These are phyloP conservation scores for Sergeia podlipaevii DNA, from an alignment of 208 protist genomes.

Conservation along the genomic window DNA sequence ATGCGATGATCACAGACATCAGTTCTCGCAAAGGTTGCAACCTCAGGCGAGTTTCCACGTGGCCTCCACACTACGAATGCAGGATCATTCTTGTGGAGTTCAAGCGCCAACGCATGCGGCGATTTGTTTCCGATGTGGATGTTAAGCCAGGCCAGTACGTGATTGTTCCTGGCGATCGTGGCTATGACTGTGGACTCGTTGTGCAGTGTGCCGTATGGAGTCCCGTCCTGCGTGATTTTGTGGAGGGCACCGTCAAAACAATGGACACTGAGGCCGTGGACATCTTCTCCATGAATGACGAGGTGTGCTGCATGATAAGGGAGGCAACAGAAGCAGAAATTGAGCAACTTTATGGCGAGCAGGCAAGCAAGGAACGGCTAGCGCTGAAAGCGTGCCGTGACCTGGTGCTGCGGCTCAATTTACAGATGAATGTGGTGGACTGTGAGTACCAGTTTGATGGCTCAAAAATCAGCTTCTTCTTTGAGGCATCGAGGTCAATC, in stretches of 20 bases:
- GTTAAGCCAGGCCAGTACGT: slow-evolving; percentile 47
- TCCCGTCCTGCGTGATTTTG: slow-evolving; percentile 11
- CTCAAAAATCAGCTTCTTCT: slow-evolving; percentile 90
- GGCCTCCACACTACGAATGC: slow-evolving; percentile 31
- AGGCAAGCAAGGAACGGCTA: slow-evolving; percentile 60
- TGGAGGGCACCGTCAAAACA: slow-evolving; percentile 8
- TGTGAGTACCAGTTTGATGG: slow-evolving; percentile 90
- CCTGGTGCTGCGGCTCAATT: slow-evolving; percentile 29
- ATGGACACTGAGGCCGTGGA: slow-evolving; percentile 17
- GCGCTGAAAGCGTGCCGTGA: slow-evolving; percentile 65
- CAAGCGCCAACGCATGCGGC: slow-evolving; percentile 65
- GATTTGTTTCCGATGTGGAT: slow-evolving; percentile 23
- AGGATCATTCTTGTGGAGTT: slow-evolving; percentile 74
- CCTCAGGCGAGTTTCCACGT: too few species aligned
- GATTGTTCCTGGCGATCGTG: slow-evolving; percentile 83
- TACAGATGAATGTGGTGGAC: slow-evolving; percentile 78
- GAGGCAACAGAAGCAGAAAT: slow-evolving; percentile 66
- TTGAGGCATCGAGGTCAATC: slow-evolving; percentile 47
- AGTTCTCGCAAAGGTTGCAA: too few species aligned
- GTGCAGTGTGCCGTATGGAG: slow-evolving; percentile 55
- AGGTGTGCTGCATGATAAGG: slow-evolving; percentile 45
- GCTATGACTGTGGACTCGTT: slow-evolving; percentile 71
- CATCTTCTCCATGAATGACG: slow-evolving; percentile 16
- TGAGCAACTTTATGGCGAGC: slow-evolving; percentile 42
- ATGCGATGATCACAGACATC: too few species aligned